A percentile compares a stretch with the other conserved stretches of the same genome.
These are phyloP conservation scores for Phytophthora citricola DNA, from an alignment of 352 stramenopile genomes.

Conservation along the genomic window DNA sequence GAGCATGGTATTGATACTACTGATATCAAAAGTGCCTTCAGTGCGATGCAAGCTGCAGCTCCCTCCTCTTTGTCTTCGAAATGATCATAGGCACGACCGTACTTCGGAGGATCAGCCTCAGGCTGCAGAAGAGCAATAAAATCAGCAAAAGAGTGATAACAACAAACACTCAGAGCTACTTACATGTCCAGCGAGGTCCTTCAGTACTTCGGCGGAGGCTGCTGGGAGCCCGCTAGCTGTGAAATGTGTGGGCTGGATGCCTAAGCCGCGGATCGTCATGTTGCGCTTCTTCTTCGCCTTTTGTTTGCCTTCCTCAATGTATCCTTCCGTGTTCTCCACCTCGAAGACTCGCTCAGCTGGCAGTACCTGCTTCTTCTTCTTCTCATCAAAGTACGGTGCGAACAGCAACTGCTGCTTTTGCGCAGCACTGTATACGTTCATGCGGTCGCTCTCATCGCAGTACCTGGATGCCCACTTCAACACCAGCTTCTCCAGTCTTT, in stretches of 20 bases:
- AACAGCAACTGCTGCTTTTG: constrained; percentile 98
- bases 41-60: constrained; percentile 93
- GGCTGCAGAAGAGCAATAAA: constrained; percentile 48
- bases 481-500: constrained; percentile 84
- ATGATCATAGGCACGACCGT: constrained; percentile 91
- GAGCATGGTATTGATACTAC: constrained; percentile 99
- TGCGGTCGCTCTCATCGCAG: constrained; percentile 92
- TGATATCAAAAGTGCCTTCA: constrained; percentile 95
- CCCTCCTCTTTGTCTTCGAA: constrained; percentile 93
- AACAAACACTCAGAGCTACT: not conserved
- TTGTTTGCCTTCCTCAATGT: constrained; percentile 73
- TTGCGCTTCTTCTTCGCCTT: constrained; percentile 82
- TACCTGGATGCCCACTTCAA: constrained; percentile 93
- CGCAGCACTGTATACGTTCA: constrained; percentile 94
- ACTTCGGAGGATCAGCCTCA: constrained; percentile 74
- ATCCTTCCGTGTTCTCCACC: constrained; percentile 81
- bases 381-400: constrained; percentile 82
- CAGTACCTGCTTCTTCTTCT: constrained; percentile 77
- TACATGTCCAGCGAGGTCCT: constrained; percentile 92
- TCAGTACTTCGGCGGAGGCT: constrained; percentile 94
- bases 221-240: constrained; percentile 93
- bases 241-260: constrained; percentile 93
- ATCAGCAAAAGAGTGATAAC: constrained; percentile 11
- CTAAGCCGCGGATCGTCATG: constrained; percentile 89
- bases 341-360: constrained; percentile 78